These are phyloP conservation scores for Podospora anserina DNA, from an alignment of 495 filamentous ascomycete species.

Conservation along the genomic window DNA sequence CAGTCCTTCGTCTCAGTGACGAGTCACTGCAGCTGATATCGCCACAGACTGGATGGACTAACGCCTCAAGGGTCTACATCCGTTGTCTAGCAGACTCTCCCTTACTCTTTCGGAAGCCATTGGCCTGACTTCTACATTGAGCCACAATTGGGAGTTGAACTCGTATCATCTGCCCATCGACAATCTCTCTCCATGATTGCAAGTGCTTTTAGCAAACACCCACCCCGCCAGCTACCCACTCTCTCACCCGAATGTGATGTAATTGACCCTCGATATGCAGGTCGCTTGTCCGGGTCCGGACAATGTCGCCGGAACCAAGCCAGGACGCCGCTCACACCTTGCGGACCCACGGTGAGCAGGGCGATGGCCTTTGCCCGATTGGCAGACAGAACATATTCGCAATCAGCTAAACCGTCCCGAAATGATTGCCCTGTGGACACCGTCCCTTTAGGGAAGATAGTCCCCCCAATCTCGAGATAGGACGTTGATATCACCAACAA, in stretches of 20 bases:
- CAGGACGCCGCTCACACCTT: background rate
- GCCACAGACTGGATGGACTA: background rate
- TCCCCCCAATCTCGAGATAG: background rate
- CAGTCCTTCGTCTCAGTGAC: background rate
- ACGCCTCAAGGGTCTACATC: background rate
- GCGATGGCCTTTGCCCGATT: background rate
- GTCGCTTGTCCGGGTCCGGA: background rate
- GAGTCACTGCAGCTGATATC: background rate
- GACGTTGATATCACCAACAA: background rate
- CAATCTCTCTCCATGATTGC: background rate
- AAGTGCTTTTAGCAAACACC: background rate
- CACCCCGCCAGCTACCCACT: background rate
- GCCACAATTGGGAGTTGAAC: background rate
- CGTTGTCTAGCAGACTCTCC: background rate
- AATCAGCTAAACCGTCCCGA: background rate
- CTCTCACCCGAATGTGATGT: background rate
- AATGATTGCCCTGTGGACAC: background rate
- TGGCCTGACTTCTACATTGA: background rate
- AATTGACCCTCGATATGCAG: background rate
- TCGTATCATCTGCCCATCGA: background rate
- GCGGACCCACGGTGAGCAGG: background rate
- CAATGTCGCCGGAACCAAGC: background rate
- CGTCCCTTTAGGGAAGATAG: background rate
- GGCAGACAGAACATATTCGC: background rate
- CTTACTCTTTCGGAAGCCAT: background rate